Base-by-base conservation (phyloP, 2,329 filamentous ascomycete species). In the Fragosphaeria purpurea region DNA sequence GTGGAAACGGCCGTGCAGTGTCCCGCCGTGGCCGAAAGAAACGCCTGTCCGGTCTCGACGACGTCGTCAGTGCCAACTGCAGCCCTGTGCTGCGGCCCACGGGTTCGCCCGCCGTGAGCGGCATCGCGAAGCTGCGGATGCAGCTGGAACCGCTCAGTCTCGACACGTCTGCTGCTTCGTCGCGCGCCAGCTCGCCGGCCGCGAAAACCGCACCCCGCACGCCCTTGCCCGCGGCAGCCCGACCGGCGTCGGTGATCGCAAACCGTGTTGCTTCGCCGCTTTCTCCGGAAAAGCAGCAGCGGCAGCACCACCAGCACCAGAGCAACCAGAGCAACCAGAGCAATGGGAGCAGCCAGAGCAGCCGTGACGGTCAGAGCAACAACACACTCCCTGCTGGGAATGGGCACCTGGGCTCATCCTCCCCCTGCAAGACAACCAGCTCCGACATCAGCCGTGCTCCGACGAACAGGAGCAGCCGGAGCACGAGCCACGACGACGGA, bases 81-180 rank as follows among this genome's bases (percentile, higher is more conserved):
- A 83, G 80, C 63, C 81, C 81, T 7, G 63, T 73, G 48, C 64
- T 84, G 55, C 63, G 62, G 45, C 75, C 78, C 45, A 61, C 66
- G 32, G 65, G 70, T 12, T 79, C 78, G 13, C 76, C 77, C 9
- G 73, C 70, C 46, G 61, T 82, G 34, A 83, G 85, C 53, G 89
- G 88, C 45, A 89, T 96, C 59, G 86, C 87, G 61, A 86, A 84
- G 59, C 71, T 96, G 61, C 88, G 88, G 63, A 74, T 84, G 64
- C 85, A 93, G 62, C 75, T 95, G 52, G 89, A 95, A 54, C 80
- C 83, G 3, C 71, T 96, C 49, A 86, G 78, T 60, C 72, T 95
- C 11, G 77, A 81, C 55, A 66, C 63, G 40, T 60, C 64, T 31
- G 58, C 61, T 6, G 71, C 56, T 75, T 67, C 58, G 74, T 71